phyloP scores from a whole-genome alignment of 768 basidiomycete species.

The Hypholoma fasciculare region DNA sequence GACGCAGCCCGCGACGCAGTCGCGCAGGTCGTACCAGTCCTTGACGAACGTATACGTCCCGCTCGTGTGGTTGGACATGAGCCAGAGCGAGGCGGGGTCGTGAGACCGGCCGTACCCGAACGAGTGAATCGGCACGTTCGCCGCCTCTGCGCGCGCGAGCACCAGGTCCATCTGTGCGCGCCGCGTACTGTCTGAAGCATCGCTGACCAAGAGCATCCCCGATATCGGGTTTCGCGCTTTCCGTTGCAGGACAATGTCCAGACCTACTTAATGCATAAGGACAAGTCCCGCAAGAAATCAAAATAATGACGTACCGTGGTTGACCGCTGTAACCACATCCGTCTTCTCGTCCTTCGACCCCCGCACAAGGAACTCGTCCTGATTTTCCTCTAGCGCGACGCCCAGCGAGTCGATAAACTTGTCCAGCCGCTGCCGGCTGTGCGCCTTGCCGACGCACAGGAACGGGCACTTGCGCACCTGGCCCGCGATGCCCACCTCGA shows the following conservation, averaged over 20 bases:
- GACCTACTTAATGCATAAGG: slow-evolving; percentile 43
- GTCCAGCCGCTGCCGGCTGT: slow-evolving; percentile 68
- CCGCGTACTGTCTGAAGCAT: slow-evolving; percentile 88
- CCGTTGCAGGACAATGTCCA: slow-evolving; percentile 93
- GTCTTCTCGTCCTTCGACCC: slow-evolving; percentile 90
- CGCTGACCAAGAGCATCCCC: slow-evolving; percentile 91
- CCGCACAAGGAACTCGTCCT: slow-evolving; percentile 61
- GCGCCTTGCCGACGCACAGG: slow-evolving; percentile 66
- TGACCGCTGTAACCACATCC: slow-evolving; percentile 98
- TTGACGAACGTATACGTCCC: slow-evolving; percentile 98
- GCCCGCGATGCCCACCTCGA: slow-evolving; percentile 84
- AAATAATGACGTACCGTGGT: slow-evolving; percentile 62
- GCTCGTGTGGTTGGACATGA: slow-evolving; percentile 97
- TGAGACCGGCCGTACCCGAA: slow-evolving; percentile 97
- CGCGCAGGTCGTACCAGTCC: slow-evolving; percentile 95
- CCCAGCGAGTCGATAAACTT: slow-evolving; percentile 79
- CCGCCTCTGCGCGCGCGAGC: slow-evolving; percentile 94
- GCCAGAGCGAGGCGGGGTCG: slow-evolving; percentile 97
- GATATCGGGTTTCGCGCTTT: slow-evolving; percentile 89
- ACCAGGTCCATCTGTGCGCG: slow-evolving; percentile 98
- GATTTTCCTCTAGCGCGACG: slow-evolving; percentile 37
- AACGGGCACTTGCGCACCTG: slow-evolving; percentile 93
- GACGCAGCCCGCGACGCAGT: slow-evolving; percentile 90
- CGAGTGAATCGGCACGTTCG: slow-evolving; percentile 94
- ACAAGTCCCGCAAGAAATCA: background rate